Conservation (phyloP, 2,329 filamentous ascomycete genomes). For the Metarhizium guizhouense region DNA sequence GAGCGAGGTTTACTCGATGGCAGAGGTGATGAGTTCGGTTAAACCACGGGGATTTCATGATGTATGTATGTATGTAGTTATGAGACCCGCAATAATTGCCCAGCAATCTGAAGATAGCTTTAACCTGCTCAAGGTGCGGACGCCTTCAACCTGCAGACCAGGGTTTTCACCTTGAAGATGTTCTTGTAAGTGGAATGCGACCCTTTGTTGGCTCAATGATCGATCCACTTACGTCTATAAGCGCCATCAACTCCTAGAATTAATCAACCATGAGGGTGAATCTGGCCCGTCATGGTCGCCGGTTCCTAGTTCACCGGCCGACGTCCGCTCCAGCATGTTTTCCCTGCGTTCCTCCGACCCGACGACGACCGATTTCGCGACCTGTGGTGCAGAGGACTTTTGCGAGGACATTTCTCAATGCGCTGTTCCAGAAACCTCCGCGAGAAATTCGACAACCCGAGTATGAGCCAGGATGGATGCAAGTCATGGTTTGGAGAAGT, state of each 20-base stretch:
- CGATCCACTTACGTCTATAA: not conserved
- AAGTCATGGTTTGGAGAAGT: constrained; percentile 59
- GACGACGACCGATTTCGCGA: constrained; percentile 17
- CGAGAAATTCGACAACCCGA: constrained; percentile 52
- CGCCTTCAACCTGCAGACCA: not conserved
- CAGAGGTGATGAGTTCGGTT: too few species aligned
- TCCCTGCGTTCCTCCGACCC: constrained; percentile 19
- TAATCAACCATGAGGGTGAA: constrained; percentile 34
- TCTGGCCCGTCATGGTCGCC: constrained; percentile 35
- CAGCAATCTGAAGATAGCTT: not conserved
- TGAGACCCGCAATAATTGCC: too few species aligned
- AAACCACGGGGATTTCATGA: too few species aligned
- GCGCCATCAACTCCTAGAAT: constrained; percentile 14
- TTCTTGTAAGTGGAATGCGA: not conserved
- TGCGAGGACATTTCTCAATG: constrained; percentile 45
- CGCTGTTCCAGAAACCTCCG: constrained; percentile 51
- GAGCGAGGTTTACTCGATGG: too few species aligned
- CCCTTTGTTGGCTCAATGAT: not conserved
- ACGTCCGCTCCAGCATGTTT: constrained; percentile 23
- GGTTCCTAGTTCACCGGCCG: constrained; percentile 26
- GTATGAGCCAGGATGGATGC: constrained; percentile 61
- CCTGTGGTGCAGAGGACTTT: constrained; percentile 14
- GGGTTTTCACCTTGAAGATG: not conserved
- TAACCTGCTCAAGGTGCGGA: not conserved
- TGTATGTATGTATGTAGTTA: too few species aligned